Percentiles rank a stretch among this genome's conserved stretches.
Evolutionary conservation across 106 monocot species (phyloP).

Genomic region (Apostasia ramifera): DNA sequence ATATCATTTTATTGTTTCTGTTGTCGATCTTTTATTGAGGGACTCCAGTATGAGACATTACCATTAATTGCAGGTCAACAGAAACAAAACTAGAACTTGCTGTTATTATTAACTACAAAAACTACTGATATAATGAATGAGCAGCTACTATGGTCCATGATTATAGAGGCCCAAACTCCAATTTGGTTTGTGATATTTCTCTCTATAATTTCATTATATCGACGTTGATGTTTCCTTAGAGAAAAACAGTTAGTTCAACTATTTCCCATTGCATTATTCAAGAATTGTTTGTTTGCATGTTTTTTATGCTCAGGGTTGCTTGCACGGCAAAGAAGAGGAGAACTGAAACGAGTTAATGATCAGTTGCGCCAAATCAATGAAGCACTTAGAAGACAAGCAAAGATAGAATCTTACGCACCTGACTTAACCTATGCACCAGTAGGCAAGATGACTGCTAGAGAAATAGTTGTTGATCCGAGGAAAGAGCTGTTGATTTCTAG

Average conservation of each 20-base stretch:
- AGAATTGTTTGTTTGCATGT: not conserved
- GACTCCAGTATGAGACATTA: too few relatives aligned
- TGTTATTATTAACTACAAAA: too few relatives aligned
- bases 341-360: constrained; percentile 71
- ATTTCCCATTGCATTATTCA: too few relatives aligned
- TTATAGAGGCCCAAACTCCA: too few relatives aligned
- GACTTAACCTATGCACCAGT: constrained; percentile 65
- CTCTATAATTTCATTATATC: too few relatives aligned
- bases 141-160: too few relatives aligned
- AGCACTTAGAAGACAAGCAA: constrained; percentile 80
- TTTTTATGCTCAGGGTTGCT: constrained; percentile 16
- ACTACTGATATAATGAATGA: too few relatives aligned
- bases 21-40: too few relatives aligned
- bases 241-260: not conserved
- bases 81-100: too few relatives aligned
- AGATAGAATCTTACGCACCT: constrained; percentile 81
- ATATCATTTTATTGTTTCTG: too few relatives aligned
- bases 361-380: constrained; percentile 85
- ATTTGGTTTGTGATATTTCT: not conserved
- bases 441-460: constrained; percentile 33
- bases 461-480: constrained; percentile 64
- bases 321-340: constrained; percentile 78
- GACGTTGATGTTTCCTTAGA: not conserved
- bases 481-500: constrained; percentile 46
- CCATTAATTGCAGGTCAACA: too few relatives aligned